A percentile compares a stretch with the other conserved stretches of the same genome.
Conservation (phyloP, 192 early-diverging fungal genomes). For the Mortierella antarctica region DNA sequence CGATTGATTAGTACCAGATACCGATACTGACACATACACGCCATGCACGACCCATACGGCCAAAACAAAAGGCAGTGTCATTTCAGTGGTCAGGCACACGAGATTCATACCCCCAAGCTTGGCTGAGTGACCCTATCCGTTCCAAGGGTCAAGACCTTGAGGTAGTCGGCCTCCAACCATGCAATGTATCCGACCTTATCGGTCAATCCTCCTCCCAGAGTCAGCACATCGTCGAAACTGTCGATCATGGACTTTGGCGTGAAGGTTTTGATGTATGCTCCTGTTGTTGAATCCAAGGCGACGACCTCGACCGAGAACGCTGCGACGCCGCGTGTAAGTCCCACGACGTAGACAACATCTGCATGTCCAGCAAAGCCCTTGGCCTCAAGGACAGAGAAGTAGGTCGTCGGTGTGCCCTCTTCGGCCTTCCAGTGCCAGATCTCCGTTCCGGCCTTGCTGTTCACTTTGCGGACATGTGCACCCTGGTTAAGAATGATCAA, state of each 20-base stretch:
- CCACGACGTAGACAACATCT: conserved; percentile 38
- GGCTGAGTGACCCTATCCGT: conserved; percentile 22
- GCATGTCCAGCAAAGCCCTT: conserved; percentile 28
- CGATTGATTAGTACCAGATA: conserved; percentile 3
- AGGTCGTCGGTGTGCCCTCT: conserved; percentile 38
- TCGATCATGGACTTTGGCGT: conserved; percentile 35
- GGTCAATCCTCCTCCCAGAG: conserved; percentile 43
- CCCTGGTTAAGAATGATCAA: conserved; percentile 47
- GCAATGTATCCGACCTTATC: conserved; percentile 43
- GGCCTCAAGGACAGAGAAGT: conserved; percentile 33
- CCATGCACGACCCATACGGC: too few relatives aligned
- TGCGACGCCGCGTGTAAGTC: conserved; percentile 35
- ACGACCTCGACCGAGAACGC: conserved; percentile 40
- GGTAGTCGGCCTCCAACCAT: conserved; percentile 47
- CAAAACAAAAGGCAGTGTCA: background rate
- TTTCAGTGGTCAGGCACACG: background rate
- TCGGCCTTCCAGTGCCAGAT: conserved; percentile 45
- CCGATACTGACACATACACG: background rate
- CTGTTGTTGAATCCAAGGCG: conserved; percentile 36
- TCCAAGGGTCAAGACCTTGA: conserved; percentile 52
- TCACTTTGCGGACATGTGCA: conserved; percentile 44
- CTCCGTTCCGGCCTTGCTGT: conserved; percentile 32
- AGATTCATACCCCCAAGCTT: conserved; percentile 15
- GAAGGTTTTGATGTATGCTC: conserved; percentile 32
- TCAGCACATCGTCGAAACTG: conserved; percentile 25